Evolutionary conservation across 179 eudicot genomes (phyloP).

Genomic region (Beta lomatogona): DNA sequence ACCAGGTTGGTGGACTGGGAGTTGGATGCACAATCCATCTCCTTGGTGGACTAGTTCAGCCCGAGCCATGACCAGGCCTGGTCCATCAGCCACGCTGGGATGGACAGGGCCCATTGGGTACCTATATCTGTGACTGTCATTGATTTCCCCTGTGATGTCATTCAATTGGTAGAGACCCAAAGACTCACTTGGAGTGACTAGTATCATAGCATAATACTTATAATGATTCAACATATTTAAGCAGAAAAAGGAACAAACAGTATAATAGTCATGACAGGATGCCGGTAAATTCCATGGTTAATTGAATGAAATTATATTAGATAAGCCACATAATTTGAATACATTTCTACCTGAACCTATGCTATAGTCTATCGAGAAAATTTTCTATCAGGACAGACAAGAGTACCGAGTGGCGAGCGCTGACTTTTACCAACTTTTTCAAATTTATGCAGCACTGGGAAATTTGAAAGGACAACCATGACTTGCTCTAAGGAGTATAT

Average conservation of each 20-base stretch:
- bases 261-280: background rate
- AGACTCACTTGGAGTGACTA: background rate
- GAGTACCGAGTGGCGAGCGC: background rate
- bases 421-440: background rate
- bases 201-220: background rate
- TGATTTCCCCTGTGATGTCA: background rate
- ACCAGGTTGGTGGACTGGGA: background rate
- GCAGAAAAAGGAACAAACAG: no score
- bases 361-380: background rate
- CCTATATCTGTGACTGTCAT: background rate
- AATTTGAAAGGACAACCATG: background rate
- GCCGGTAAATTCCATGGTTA: background rate
- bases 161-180: background rate
- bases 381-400: background rate
- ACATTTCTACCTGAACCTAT: background rate
- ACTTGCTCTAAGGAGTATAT: conserved; percentile 30
- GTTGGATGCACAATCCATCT: background rate
- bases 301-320: background rate
- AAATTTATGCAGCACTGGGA: background rate
- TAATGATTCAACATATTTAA: background rate
- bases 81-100: background rate
- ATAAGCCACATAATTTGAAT: background rate
- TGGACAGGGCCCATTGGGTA: background rate
- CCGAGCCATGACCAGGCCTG: background rate
- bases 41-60: background rate